Evolutionary conservation across 768 basidiomycete genomes (phyloP).

Genomic region (Phylloporus scabripes): DNA sequence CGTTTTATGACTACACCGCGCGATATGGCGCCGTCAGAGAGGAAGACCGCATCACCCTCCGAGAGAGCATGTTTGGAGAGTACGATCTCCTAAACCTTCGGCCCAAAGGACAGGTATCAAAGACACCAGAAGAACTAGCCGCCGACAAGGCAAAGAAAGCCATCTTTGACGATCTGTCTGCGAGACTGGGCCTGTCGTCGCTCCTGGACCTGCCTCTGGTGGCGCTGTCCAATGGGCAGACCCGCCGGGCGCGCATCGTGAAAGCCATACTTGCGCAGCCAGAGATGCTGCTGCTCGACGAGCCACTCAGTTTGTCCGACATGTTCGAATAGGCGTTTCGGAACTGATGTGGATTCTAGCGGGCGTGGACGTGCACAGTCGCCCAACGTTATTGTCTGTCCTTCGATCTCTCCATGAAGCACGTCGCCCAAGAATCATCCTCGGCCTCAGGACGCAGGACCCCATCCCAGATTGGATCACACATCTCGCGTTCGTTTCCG

Average conservation of each 20-base stretch:
- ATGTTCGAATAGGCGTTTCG: not conserved
- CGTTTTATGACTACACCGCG: conserved; percentile 90
- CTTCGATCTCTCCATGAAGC: conserved; percentile 48
- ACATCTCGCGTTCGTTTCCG: conserved; percentile 54
- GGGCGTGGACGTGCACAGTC: conserved; percentile 64
- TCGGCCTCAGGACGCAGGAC: conserved; percentile 67
- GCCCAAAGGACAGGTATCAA: conserved; percentile 16
- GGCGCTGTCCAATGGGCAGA: conserved; percentile 90
- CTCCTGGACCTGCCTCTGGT: conserved; percentile 81
- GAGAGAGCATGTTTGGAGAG: conserved; percentile 62
- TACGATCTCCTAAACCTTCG: conserved; percentile 34
- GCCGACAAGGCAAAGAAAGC: conserved; percentile 26
- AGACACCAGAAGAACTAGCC: conserved; percentile 20
- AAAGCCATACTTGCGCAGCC: conserved; percentile 68
- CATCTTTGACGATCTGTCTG: conserved; percentile 50
- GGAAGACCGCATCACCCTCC: conserved; percentile 72
- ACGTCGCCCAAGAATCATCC: conserved; percentile 52
- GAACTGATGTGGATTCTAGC: conserved; percentile 39
- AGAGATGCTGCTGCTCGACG: conserved; percentile 79
- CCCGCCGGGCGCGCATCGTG: conserved; percentile 75
- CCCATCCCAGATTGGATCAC: conserved; percentile 67
- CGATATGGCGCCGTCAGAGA: conserved; percentile 87
- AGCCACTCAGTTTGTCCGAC: conserved; percentile 68
- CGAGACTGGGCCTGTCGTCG: conserved; percentile 48
- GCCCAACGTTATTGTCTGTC: conserved; percentile 50